Percentiles rank a stretch among this genome's conserved stretches.
phyloP scores from a whole-genome alignment of 2,329 filamentous ascomycete species.

The Curvularia sp. region DNA sequence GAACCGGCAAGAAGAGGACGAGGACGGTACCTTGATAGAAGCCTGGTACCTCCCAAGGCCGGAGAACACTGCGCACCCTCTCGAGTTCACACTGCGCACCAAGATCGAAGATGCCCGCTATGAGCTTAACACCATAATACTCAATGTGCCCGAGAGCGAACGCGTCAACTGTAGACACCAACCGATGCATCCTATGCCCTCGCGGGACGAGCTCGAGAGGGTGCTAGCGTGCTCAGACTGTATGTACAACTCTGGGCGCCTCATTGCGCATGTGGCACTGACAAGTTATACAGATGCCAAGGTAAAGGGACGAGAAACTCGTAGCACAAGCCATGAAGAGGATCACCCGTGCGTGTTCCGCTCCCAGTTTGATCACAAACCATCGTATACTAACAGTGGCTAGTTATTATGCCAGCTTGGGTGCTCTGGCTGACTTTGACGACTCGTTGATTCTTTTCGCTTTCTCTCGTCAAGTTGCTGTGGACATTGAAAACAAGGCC shows the following conservation, averaged over 20 bases:
- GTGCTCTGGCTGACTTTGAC: constrained; percentile 67
- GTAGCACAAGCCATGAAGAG: constrained; percentile 43
- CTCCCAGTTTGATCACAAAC: background rate
- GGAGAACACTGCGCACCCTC: constrained; percentile 26
- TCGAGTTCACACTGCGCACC: constrained; percentile 35
- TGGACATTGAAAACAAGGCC: constrained; percentile 62
- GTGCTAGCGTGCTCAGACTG: constrained; percentile 49
- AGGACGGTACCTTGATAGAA: constrained; percentile 40
- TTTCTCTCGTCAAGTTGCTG: constrained; percentile 65
- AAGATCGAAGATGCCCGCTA: constrained; percentile 65
- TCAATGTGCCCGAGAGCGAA: constrained; percentile 46
- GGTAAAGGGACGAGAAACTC: constrained; percentile 33
- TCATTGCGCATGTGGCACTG: constrained; percentile 15
- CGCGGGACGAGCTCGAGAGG: constrained; percentile 51
- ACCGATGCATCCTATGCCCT: constrained; percentile 44
- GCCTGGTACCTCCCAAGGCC: constrained; percentile 47
- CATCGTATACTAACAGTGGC: constrained; percentile 26
- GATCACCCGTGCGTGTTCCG: constrained; percentile 44
- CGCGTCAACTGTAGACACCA: constrained; percentile 41
- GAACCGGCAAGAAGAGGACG: constrained; percentile 41
- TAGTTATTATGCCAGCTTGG: constrained; percentile 67
- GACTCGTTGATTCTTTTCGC: constrained; percentile 68
- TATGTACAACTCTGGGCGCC: constrained; percentile 21
- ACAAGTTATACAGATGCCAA: constrained; percentile 35
- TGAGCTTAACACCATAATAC: constrained; percentile 64